Base-by-base conservation (phyloP, 768 basidiomycete genomes). In the Suillus subluteus region DNA sequence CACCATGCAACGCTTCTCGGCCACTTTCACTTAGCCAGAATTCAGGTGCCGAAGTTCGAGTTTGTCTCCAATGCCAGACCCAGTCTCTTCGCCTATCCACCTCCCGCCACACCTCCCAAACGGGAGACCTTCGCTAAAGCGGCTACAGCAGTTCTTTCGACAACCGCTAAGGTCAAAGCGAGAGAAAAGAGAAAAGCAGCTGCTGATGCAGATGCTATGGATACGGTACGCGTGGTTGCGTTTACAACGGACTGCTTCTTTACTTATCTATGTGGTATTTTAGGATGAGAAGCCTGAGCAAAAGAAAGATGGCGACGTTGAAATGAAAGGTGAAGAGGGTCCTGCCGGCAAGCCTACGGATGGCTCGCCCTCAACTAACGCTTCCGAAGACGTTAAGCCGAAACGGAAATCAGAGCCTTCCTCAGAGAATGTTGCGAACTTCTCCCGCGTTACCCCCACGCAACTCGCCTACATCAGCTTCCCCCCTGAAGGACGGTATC, bases 121-220 rank as follows among this genome's bases (percentile, higher is more conserved):
- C 97, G 96, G 79, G 96, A 98, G 81, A 85, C 92, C 0, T 91
- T 93, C 26, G 87, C 92, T 50, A 98, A 97, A 79, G 91, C 97
- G 63, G 95, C 93, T 37, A 91, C 96, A 16, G 98, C 96, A 43
- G 96, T 99, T 13, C 85, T 99, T 48, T 98, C 95, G 9, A 99
- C 98, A 0, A 99, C 98, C 2, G 97, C 96, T 0, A 97, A 95
- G 77, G 95, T 93, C n/a, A 95, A 94, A 76, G 96, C 96, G 2
- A 86, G 98, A 69, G 95, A 96, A 74, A 96, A 93, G 85, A 92
- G 88, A 72, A 95, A 98, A 79, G 94, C 92, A 54, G 92, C 87
- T 50, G 89, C 87, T 4, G 95, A 95, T 61, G 88, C 86, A 13
- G 92, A 92, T 56, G 82, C 83, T 1, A 95, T 96, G 89, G 94